Conservation (phyloP, 1,284 basidiomycete species). For the Trametes versicolor region DNA sequence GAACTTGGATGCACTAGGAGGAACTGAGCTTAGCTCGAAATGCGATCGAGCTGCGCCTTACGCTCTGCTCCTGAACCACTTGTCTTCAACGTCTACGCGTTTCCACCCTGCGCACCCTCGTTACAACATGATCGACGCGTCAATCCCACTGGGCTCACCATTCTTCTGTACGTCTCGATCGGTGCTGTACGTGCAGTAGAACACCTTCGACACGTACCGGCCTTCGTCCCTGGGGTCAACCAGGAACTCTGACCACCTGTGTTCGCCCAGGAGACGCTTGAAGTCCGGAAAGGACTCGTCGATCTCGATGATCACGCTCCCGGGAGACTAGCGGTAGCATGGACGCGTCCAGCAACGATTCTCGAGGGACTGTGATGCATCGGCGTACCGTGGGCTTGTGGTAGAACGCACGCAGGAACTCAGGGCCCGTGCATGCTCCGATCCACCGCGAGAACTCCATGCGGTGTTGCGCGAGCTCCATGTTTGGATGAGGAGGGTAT, state of each 20-base stretch:
- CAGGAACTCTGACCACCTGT: constrained; percentile 69
- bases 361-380: constrained; percentile 34
- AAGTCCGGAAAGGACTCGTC: constrained; percentile 51
- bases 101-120: constrained; percentile 65
- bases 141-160: constrained; percentile 42
- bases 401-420: constrained; percentile 61
- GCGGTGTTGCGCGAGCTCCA: constrained; percentile 59
- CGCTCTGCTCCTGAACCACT: constrained; percentile 57
- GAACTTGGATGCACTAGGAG: constrained; percentile 47
- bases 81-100: constrained; percentile 58
- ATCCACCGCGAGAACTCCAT: constrained; percentile 68
- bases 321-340: constrained; percentile 57
- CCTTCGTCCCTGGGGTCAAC: constrained; percentile 56
- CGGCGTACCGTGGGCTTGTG: constrained; percentile 65
- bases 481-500: constrained; percentile 67
- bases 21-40: background rate
- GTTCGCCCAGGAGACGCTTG: constrained; percentile 67
- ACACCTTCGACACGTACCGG: constrained; percentile 56
- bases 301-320: constrained; percentile 72
- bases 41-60: background rate
- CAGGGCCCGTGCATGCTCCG: constrained; percentile 58
- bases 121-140: background rate
- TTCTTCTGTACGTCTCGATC: constrained; percentile 58
- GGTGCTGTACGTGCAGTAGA: constrained; percentile 59
- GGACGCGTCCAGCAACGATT: constrained; percentile 15